Conservation (phyloP, 139 green algal species). For the Chlamydomonas asymmetrica region DNA sequence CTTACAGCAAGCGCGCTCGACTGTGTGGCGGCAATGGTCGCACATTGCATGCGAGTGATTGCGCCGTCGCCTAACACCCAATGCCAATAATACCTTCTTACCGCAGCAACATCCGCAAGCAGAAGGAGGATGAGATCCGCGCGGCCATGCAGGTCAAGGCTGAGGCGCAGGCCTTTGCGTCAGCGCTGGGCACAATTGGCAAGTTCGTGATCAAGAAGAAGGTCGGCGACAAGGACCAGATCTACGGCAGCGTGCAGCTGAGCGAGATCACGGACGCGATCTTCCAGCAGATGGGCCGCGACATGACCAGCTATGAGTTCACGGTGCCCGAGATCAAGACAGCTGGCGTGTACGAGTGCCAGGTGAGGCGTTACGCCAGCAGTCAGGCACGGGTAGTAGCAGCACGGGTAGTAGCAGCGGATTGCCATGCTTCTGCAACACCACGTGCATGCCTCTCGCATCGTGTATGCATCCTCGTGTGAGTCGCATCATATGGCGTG, state of each 20-base stretch:
- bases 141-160: conserved; percentile 65
- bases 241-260: conserved; percentile 72
- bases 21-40: too few species aligned
- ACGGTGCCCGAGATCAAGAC: conserved; percentile 89
- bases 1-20: too few species aligned
- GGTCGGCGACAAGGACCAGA: conserved; percentile 79
- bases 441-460: too few species aligned
- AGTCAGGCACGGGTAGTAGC: too few species aligned
- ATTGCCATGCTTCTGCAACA: too few species aligned
- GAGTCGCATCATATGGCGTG: too few species aligned
- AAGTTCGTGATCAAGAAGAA: conserved; percentile 95
- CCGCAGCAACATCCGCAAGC: conserved; percentile 55
- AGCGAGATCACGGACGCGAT: conserved; percentile 68
- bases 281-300: conserved; percentile 78
- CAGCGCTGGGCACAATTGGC: conserved; percentile 82
- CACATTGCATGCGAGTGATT: too few species aligned
- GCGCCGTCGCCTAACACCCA: too few species aligned
- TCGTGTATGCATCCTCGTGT: too few species aligned
- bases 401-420: too few species aligned
- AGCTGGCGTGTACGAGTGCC: conserved; percentile 78
- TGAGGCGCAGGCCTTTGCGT: conserved; percentile 70
- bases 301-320: conserved; percentile 74
- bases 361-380: conserved; percentile 73
- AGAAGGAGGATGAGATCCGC: conserved; percentile 61
- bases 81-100: too few species aligned